These are phyloP conservation scores for Triangularia setosa DNA, from an alignment of 2,329 filamentous ascomycete genomes.

Conservation along the genomic window DNA sequence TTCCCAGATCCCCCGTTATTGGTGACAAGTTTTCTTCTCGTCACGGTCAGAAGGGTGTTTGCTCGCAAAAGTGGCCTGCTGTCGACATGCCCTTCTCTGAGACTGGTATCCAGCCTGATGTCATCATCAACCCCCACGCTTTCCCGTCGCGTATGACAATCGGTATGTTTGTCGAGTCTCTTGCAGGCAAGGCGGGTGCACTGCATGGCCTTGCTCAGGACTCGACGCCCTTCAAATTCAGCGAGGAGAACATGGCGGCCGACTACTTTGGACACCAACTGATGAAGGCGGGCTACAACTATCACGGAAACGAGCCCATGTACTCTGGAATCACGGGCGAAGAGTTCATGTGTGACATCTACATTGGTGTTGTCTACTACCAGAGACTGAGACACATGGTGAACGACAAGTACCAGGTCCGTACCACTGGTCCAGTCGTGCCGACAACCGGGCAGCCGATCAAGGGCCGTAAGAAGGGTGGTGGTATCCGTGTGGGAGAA, in stretches of 20 bases:
- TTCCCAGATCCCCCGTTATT: constrained; percentile 86
- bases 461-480: constrained; percentile 92
- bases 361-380: constrained; percentile 96
- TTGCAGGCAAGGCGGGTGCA: constrained; percentile 91
- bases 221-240: constrained; percentile 90
- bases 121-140: constrained; percentile 99
- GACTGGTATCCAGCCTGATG: constrained; percentile 90
- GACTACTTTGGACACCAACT: constrained; percentile 97
- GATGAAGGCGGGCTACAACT: constrained; percentile 93
- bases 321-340: constrained; percentile 96
- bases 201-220: constrained; percentile 96
- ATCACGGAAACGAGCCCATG: constrained; percentile 97
- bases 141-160: constrained; percentile 99
- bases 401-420: constrained; percentile 98
- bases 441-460: constrained; percentile 91
- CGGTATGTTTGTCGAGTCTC: constrained; percentile 97
- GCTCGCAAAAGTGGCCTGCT: constrained; percentile 90
- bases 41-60: constrained; percentile 97
- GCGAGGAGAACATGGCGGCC: constrained; percentile 84
- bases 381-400: constrained; percentile 98
- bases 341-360: constrained; percentile 92
- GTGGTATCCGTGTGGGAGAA: constrained; percentile 97
- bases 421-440: constrained; percentile 90
- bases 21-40: constrained; percentile 99
- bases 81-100: constrained; percentile 96